Evolutionary conservation across 768 basidiomycete genomes (phyloP), one percentile per base, ranked within the genome.

Genomic region (Arthromyces matolae): DNA sequence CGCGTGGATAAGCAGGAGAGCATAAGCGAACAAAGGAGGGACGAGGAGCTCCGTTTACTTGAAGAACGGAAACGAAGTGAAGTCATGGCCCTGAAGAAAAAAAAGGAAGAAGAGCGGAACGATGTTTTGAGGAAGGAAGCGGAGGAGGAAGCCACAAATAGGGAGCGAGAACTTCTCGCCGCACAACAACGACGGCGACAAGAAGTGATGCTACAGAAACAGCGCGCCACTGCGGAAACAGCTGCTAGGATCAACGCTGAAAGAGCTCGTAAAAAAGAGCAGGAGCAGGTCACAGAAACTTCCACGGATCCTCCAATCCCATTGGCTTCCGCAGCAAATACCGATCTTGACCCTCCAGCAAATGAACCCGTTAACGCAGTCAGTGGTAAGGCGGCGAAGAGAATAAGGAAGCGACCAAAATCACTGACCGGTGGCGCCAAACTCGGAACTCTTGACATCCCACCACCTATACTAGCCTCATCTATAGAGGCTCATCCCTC

Each of bases 171-270:
- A 42, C 59, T 68, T 40, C 46, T 61, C 53, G 60, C 61, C 44
- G 60, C 65, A 27, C 65, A 68, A 38, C 61, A 61, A 27, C 59
- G 56, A 27, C 64, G 57, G 42, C 56, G 66, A 27, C 58, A 63
- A 47, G 56, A 64, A 41, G 45, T 70, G 3, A 55, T 57, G 45
- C 52, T 51, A 12, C 59, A 64, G 39, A 69, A 68, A 50, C 61
- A 56, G 33, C 67, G 58, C 25, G 60, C 58, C 8, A 63, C 45
- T 35, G 36, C 57, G 7, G 63, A 69, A 37, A 57, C 61, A 29
- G 64, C 60, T 5, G 46, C 56, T 10, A 60, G 52, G 36, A 63
- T 68, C n/a, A 57, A 51, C 25, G 57, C 61, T 14, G 50, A 64
- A 45, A 56, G 63, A 31, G 58, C 58, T 36, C 56, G 61, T 32